Evolutionary conservation across 1,284 basidiomycete species (phyloP), one percentile per base, ranked within the genome.

Genomic region (Amylostereum areolatum): DNA sequence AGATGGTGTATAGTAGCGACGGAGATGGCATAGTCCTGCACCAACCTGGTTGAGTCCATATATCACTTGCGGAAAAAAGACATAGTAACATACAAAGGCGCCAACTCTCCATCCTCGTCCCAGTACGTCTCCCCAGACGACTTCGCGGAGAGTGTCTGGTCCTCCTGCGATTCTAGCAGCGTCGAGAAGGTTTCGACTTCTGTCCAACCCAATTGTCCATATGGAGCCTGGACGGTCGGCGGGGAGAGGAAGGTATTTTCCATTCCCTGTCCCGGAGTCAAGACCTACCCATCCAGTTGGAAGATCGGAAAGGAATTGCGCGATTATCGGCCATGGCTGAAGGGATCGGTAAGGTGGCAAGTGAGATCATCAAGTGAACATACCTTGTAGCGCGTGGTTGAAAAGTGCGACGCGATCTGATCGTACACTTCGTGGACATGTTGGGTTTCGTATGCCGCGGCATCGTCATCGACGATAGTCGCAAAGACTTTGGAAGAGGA

Each of bases 191-290:
- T 86, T 92, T 28, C 68, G 66, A 59, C 87, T 92, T 58, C 87
- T 77, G 66, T 97, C 94, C 29, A 96, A 70, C 1, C 92, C 93
- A 36, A 97, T 73, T 6, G 87, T 90, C 70, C 85, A 77, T 41
- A 87, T 64, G 41, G 70, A 71, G 6, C 78, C 77, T 9, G 68
- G 78, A 24, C 78, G 73, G 48, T 85, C 78, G 4, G 60, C 56
- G 6, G 78, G 83, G 24, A 89, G 69, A 2, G 85, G 82, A 1
- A 99, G 78, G 66, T 98, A 98, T 75, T 98, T 98, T 42, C 97
- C 97, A 58, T 99, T 99, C 0, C 97, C 97, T 18, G 93, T 95
- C 6, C 97, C 97, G 9, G 92, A 85, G 66, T 99, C 97, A 11
- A 97, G 78, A 4, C 97, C 96, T 25, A 98, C 68, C 64, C 82